These are phyloP conservation scores for Neodidymelliopsis sp. DNA, from an alignment of 2,329 filamentous ascomycete genomes.

Conservation along the genomic window DNA sequence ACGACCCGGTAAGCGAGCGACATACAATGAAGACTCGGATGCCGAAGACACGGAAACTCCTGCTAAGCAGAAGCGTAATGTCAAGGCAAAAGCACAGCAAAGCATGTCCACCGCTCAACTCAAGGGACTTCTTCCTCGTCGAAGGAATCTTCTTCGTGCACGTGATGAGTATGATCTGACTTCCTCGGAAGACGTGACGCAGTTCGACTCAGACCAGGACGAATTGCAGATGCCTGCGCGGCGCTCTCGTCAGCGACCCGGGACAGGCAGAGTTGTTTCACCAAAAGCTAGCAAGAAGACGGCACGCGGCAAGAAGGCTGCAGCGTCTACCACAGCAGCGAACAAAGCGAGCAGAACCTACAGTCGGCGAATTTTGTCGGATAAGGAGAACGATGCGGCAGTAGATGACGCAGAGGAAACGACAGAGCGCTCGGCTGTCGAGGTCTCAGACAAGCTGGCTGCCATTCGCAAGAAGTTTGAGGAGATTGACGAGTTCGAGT, in stretches of 20 bases:
- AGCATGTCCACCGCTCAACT: conserved; percentile 54
- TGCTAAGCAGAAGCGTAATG: conserved; percentile 24
- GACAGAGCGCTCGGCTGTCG: conserved; percentile 38
- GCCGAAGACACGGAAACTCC: conserved; percentile 34
- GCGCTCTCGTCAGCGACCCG: conserved; percentile 28
- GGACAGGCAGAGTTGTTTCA: conserved; percentile 25
- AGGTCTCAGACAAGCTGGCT: conserved; percentile 48
- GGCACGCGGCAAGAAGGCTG: conserved; percentile 32
- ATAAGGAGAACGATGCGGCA: conserved; percentile 52
- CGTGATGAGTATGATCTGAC: conserved; percentile 53
- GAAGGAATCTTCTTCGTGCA: conserved; percentile 39
- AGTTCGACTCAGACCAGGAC: conserved; percentile 51
- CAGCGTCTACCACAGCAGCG: conserved; percentile 22
- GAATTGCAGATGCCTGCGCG: conserved; percentile 47
- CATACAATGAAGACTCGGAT: conserved; percentile 32
- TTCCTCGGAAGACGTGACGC: conserved; percentile 44
- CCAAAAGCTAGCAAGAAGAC: conserved; percentile 38
- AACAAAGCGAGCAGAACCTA: conserved; percentile 42
- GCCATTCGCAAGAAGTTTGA: conserved; percentile 57
- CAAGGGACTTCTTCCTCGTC: conserved; percentile 55
- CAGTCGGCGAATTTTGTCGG: conserved; percentile 47
- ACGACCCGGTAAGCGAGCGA: conserved; percentile 23
- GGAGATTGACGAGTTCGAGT: conserved; percentile 59
- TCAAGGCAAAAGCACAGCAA: conserved; percentile 37
- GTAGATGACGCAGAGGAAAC: conserved; percentile 35